phyloP scores from a whole-genome alignment of 2,329 filamentous ascomycete species.

The Phialemonium atrogriseum region DNA sequence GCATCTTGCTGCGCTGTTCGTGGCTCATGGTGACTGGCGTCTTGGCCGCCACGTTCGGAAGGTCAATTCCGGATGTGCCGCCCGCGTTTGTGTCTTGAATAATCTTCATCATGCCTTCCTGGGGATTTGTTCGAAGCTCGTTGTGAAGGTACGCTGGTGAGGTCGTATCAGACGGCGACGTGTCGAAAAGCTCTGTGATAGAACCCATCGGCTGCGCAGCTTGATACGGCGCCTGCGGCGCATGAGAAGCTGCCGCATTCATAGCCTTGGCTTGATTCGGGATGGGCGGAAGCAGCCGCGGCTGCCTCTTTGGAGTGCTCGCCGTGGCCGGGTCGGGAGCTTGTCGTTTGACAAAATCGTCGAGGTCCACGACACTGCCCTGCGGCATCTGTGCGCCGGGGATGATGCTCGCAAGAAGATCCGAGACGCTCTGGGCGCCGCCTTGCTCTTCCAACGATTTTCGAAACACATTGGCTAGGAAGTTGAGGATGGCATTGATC shows the following conservation, averaged over 20 bases:
- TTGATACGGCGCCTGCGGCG: constrained; percentile 19
- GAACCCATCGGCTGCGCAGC: constrained; percentile 43
- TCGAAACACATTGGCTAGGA: constrained; percentile 93
- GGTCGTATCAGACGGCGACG: constrained; percentile 33
- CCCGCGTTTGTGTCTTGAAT: constrained; percentile 56
- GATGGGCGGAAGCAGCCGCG: constrained; percentile 47
- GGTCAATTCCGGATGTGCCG: constrained; percentile 34
- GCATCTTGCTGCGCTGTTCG: constrained; percentile 50
- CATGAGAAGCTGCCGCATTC: constrained; percentile 19
- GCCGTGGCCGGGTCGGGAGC: constrained; percentile 20
- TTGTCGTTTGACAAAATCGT: constrained; percentile 46
- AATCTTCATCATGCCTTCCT: constrained; percentile 56
- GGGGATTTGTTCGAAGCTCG: constrained; percentile 49
- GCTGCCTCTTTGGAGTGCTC: constrained; percentile 37
- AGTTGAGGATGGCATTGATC: constrained; percentile 97
- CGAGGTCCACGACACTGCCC: constrained; percentile 53
- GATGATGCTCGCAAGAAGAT: constrained; percentile 73
- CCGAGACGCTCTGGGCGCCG: constrained; percentile 66
- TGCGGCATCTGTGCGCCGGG: constrained; percentile 45
- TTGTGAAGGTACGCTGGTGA: constrained; percentile 43
- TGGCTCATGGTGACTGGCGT: constrained; percentile 45
- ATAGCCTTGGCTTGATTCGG: constrained; percentile 27
- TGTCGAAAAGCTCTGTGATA: constrained; percentile 54
- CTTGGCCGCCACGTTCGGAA: constrained; percentile 49
- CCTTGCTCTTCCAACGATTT: constrained; percentile 83